Evolutionary conservation across 2,329 filamentous ascomycete species (phyloP).

Genomic region (Monosporascus cannonballus): DNA sequence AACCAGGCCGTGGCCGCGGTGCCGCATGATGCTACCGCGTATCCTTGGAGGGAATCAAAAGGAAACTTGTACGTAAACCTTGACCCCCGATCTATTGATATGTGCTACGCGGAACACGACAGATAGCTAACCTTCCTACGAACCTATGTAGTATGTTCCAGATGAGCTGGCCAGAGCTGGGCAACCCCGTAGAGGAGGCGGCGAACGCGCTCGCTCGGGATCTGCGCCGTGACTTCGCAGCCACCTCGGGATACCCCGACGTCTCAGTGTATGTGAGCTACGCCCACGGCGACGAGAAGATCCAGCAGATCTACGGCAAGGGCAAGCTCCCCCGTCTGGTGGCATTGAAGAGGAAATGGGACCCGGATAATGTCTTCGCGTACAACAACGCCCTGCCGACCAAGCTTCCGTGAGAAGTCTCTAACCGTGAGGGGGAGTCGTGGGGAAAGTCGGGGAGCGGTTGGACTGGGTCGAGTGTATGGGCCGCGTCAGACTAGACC

Average conservation of each 20-base stretch:
- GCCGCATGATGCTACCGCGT: slow-evolving; percentile 14
- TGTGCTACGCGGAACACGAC: background rate
- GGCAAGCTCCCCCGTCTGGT: slow-evolving; percentile 16
- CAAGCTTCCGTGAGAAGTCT: background rate
- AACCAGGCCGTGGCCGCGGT: slow-evolving; percentile 8
- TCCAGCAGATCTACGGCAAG: slow-evolving; percentile 13
- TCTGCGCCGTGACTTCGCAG: slow-evolving; percentile 2
- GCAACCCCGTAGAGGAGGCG: background rate
- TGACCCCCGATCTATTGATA: background rate
- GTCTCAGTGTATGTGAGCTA: slow-evolving; percentile 19
- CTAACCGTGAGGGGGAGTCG: no score
- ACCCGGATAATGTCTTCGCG: slow-evolving; percentile 20
- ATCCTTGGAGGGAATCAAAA: slow-evolving; percentile 18
- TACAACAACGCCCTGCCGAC: slow-evolving; percentile 1
- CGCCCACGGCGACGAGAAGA: slow-evolving; percentile 20
- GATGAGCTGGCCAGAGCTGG: slow-evolving; percentile 1
- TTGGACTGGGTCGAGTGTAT: no score
- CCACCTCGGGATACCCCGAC: slow-evolving; percentile 2
- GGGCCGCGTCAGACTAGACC: no score
- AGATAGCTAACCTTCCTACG: background rate
- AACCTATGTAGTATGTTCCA: slow-evolving; percentile 8
- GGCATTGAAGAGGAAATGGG: slow-evolving; percentile 17
- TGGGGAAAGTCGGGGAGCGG: no score
- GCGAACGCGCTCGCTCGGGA: background rate
- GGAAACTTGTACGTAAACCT: slow-evolving; percentile 10